Evolutionary conservation across 495 filamentous ascomycete species (phyloP).

Genomic region (Penicillium manginii): DNA sequence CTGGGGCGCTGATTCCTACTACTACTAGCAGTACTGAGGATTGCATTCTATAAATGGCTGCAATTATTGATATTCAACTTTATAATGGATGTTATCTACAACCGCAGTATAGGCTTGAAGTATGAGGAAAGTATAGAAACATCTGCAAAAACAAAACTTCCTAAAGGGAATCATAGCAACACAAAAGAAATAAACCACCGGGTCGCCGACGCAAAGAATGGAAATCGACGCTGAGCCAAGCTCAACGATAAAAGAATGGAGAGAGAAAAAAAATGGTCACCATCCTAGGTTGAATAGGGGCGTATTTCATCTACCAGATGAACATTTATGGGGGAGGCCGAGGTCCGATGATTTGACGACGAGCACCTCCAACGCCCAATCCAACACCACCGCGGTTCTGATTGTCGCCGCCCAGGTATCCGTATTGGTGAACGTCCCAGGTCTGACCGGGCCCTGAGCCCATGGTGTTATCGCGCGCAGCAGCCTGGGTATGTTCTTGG

Average conservation of each 20-base stretch:
- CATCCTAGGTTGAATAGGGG: conserved; percentile 12
- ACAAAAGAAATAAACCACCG: conserved; percentile 15
- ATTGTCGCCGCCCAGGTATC: conserved; percentile 81
- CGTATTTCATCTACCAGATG: not conserved
- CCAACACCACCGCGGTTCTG: conserved; percentile 75
- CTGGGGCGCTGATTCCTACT: not conserved
- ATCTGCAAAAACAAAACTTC: not conserved
- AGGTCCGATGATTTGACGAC: conserved; percentile 82
- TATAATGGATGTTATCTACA: conserved; percentile 3
- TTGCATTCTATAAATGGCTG: not conserved
- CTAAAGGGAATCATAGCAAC: conserved; percentile 1
- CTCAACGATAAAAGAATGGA: conserved; percentile 7
- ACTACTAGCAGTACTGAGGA: not conserved
- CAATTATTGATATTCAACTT: conserved; percentile 4
- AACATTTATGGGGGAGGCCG: conserved; percentile 60
- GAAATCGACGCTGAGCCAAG: not conserved
- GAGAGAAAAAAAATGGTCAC: not conserved
- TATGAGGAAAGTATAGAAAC: conserved; percentile 6
- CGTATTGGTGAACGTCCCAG: conserved; percentile 91
- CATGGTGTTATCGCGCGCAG: conserved; percentile 48
- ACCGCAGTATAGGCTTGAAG: not conserved
- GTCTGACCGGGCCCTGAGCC: conserved; percentile 59
- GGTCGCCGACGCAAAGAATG: conserved; percentile 24
- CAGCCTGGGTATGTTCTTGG: conserved; percentile 72
- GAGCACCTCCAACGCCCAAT: conserved; percentile 67